Conservation (phyloP, 2,329 filamentous ascomycete genomes). For the Fusarium sp. region DNA sequence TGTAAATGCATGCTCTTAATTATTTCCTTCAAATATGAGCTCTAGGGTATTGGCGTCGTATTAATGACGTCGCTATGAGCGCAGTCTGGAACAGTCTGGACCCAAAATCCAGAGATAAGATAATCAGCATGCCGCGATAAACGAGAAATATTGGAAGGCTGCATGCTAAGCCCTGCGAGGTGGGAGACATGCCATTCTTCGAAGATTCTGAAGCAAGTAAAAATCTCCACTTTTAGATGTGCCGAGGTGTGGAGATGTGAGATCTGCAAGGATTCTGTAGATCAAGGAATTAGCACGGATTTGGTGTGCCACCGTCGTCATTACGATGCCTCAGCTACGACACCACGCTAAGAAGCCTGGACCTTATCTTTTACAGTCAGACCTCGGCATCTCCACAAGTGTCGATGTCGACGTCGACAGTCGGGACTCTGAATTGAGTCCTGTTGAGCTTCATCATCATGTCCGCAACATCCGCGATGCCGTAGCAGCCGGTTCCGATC, state of each 20-base stretch:
- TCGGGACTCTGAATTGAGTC: background rate
- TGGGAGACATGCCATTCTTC: constrained; percentile 13
- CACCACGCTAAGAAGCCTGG: background rate
- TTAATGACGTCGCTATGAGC: no score
- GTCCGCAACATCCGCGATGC: background rate
- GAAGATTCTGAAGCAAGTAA: constrained; percentile 11
- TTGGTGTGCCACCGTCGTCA: background rate
- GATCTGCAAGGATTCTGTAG: background rate
- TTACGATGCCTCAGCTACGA: background rate
- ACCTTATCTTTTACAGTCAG: background rate
- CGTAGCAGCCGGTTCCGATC: background rate
- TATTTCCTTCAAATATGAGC: no score
- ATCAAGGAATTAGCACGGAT: background rate
- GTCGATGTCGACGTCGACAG: background rate
- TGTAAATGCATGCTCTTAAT: no score
- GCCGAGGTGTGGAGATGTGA: constrained; percentile 4
- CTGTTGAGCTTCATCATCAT: background rate
- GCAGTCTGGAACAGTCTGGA: no score
- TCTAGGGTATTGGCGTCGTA: no score
- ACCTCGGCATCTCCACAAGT: background rate
- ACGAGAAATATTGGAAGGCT: background rate
- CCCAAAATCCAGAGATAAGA: no score
- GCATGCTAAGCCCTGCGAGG: background rate
- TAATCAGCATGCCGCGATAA: no score
- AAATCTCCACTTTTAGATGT: background rate